phyloP scores from a whole-genome alignment of 306 rosid genomes.

The Cucurbita moschata region DNA sequence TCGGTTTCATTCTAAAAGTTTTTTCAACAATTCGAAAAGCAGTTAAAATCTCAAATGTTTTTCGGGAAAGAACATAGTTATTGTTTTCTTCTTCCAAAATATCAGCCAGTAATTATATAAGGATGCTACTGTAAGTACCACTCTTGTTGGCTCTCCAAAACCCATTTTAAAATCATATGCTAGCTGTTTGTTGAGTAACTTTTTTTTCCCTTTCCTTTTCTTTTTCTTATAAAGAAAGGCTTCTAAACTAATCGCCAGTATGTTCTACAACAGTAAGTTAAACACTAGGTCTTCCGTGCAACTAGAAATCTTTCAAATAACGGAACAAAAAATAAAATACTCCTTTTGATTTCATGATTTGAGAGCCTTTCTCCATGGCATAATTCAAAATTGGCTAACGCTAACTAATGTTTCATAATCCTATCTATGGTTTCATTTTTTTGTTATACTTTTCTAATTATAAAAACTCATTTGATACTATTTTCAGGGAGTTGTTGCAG shows the following conservation, averaged over 20 bases:
- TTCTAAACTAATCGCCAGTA: no score
- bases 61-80: background rate
- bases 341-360: background rate
- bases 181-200: no score
- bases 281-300: no score
- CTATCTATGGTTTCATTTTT: background rate
- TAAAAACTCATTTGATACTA: constrained; percentile 1
- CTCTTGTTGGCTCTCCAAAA: background rate
- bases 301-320: background rate
- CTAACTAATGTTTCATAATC: background rate
- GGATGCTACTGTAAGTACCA: background rate
- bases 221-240: no score
- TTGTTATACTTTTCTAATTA: background rate
- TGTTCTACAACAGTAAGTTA: no score
- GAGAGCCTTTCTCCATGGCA: background rate
- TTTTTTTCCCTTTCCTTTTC: no score
- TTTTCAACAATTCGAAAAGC: background rate
- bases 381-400: background rate
- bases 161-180: no score
- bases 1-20: background rate
- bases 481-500: constrained; percentile 89
- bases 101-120: background rate
- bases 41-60: background rate
- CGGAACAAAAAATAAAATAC: background rate
- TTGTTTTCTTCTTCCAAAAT: background rate